Evolutionary conservation across 306 rosid genomes (phyloP).

Genomic region (Gleditsia sinensis): DNA sequence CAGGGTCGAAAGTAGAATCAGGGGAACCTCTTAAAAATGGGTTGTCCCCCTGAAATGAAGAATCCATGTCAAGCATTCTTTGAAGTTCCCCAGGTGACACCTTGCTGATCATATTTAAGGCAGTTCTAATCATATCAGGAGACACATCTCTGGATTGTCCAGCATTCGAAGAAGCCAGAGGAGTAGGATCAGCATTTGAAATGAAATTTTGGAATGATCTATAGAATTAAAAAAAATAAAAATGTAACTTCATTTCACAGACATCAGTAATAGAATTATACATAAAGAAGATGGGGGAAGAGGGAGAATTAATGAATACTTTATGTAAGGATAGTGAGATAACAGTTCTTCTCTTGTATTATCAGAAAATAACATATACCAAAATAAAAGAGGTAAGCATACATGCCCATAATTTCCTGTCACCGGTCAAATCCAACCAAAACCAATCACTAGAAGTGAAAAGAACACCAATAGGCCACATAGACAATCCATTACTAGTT

Average conservation of each 20-base stretch:
- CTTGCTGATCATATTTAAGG: constrained; percentile 81
- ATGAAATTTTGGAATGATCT: constrained; percentile 87
- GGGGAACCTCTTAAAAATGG: constrained; percentile 50
- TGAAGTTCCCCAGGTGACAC: constrained; percentile 90
- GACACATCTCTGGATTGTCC: constrained; percentile 68
- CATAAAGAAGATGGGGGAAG: too few relatives aligned
- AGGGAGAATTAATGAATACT: not conserved
- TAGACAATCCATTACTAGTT: not conserved
- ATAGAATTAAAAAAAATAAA: constrained; percentile 26
- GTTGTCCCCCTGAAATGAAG: constrained; percentile 68
- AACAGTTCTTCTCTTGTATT: not conserved
- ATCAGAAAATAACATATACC: not conserved
- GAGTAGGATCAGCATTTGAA: constrained; percentile 71
- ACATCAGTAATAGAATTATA: constrained; percentile 11
- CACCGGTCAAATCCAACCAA: not conserved
- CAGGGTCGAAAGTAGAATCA: constrained; percentile 49
- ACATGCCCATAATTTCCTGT: not conserved
- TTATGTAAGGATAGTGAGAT: not conserved
- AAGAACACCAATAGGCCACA: not conserved
- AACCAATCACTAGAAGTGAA: not conserved
- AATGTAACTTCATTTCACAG: constrained; percentile 2
- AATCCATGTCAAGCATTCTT: constrained; percentile 74
- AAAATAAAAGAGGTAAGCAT: not conserved
- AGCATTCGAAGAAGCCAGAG: constrained; percentile 63
- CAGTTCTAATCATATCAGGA: constrained; percentile 79